Base-by-base conservation (phyloP, 2,329 filamentous ascomycete species). In the Penicillium sp. region DNA sequence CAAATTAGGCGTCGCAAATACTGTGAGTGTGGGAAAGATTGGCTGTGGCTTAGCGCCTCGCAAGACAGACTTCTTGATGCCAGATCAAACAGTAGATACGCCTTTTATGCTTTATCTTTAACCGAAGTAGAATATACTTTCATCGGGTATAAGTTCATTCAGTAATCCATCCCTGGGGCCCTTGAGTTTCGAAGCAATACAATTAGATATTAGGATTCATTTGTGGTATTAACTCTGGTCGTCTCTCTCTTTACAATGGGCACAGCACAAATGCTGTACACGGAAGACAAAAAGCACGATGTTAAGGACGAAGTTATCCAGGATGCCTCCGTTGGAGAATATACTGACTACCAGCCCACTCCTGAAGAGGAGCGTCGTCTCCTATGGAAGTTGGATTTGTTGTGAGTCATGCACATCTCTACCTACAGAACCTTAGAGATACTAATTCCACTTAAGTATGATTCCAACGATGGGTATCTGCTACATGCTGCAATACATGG, bases 401-500 rank as follows among this genome's bases (percentile, higher is more conserved):
- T 55, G 52, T 55, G 46, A 33, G 52, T 45, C 6, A n/a, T 51
- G 6, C 16, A n/a, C 40, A 16, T n/a, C 7, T 35, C 25, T 22
- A 14, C 37, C 11, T 2, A 25, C 19, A 13, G 4, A 25, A 43
- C 13, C 8, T 22, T 43, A 7, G 6, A 3, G 8, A 4, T 43
- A 13, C 43, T 46, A 19, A 46, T 25, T 6, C n/a, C 26, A 8
- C 25, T 22, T n/a, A 37, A 65, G 63, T 45, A 56, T 65, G 7
- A 64, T 65, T 10, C 63, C 61, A 1, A 22, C 63, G 10, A 65
- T 65, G 63, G 65, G 65, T 19, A 56, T 70, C 26, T 71, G 67
- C 58, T 73, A 73, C 43, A 68, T 73, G 62, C 30, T 73, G 6
- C 70, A 71, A 52, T 71, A 61, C 37, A 68, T 73, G 66, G 70